These are phyloP conservation scores for Rhodocollybia butyracea DNA, from an alignment of 768 basidiomycete genomes.

Conservation along the genomic window DNA sequence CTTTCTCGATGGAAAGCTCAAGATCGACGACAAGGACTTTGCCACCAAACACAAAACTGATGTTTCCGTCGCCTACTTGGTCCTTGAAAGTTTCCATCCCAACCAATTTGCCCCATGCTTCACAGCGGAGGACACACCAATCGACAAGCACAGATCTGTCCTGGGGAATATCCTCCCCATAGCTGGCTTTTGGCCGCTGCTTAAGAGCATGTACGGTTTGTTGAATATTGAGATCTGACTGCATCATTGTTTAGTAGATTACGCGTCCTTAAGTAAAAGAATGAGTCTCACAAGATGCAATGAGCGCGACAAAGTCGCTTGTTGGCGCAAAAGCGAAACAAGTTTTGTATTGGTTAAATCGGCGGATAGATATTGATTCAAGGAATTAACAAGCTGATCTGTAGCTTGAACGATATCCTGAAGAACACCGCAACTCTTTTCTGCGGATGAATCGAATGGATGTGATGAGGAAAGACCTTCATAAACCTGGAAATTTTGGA, in stretches of 20 bases:
- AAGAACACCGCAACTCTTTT: constrained; percentile 41
- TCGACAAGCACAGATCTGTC: constrained; percentile 40
- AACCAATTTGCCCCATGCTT: constrained; percentile 57
- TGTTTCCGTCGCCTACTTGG: constrained; percentile 43
- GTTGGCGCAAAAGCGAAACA: constrained; percentile 64
- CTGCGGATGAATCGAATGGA: constrained; percentile 41
- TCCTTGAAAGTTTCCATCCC: constrained; percentile 80
- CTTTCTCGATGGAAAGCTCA: constrained; percentile 51
- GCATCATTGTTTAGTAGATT: constrained; percentile 17
- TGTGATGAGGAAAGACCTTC: constrained; percentile 36
- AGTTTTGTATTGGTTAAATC: constrained; percentile 63
- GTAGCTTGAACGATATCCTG: constrained; percentile 50
- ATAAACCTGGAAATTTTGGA: constrained; percentile 38
- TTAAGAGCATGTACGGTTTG: constrained; percentile 46
- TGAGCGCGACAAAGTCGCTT: constrained; percentile 50
- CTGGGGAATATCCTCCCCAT: constrained; percentile 64
- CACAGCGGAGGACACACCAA: constrained; percentile 60
- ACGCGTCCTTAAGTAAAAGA: constrained; percentile 9
- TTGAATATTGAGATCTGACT: constrained; percentile 55
- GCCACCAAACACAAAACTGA: constrained; percentile 66
- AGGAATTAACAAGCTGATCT: constrained; percentile 49
- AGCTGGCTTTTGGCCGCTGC: constrained; percentile 43
- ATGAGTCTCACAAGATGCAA: constrained; percentile 45
- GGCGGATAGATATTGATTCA: constrained; percentile 46
- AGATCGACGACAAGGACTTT: constrained; percentile 81